A percentile compares a stretch with the other conserved stretches of the same genome.
Evolutionary conservation across 1,139 yeast genomes (phyloP).

Genomic region (Keqinozyma sinolaborantium): DNA sequence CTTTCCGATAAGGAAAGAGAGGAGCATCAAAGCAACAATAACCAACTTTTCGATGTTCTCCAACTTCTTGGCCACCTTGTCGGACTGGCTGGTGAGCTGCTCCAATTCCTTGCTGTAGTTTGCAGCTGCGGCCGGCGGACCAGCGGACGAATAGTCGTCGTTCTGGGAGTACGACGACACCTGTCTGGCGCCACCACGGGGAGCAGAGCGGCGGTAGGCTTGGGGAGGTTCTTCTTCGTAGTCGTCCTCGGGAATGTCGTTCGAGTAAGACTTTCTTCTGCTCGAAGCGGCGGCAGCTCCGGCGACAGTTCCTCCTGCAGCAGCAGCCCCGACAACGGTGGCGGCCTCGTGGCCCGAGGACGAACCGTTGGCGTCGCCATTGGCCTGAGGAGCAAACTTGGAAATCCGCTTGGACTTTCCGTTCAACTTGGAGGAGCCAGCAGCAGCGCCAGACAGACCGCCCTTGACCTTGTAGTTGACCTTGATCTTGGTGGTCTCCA

Average conservation of each 20-base stretch:
- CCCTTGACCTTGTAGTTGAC: slow-evolving; percentile 8
- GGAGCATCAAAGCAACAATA: slow-evolving; percentile 13
- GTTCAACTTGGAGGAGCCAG: slow-evolving; percentile 9
- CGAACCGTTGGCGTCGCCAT: slow-evolving; percentile 9
- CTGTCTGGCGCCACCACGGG: neutral
- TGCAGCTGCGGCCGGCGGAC: slow-evolving; percentile 1
- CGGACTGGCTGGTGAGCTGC: slow-evolving; percentile 6
- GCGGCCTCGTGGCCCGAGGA: slow-evolving; percentile 3
- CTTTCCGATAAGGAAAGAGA: slow-evolving; percentile 15
- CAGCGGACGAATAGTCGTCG: neutral
- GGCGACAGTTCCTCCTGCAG: slow-evolving; percentile 7
- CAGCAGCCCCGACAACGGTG: slow-evolving; percentile 9
- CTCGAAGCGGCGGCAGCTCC: slow-evolving; percentile 3
- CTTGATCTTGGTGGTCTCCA: slow-evolving; percentile 7
- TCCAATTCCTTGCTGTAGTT: slow-evolving; percentile 7
- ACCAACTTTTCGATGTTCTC: slow-evolving; percentile 13
- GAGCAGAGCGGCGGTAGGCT: slow-evolving; percentile 1
- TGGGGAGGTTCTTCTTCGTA: slow-evolving; percentile 1
- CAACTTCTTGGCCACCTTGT: slow-evolving; percentile 11
- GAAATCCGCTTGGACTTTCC: slow-evolving; percentile 15
- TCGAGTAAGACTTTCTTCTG: neutral
- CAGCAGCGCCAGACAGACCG: slow-evolving; percentile 3
- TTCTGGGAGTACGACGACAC: neutral
- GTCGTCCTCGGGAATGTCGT: too few relatives aligned
- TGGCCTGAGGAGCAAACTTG: slow-evolving; percentile 11